Base-by-base conservation (phyloP, 306 rosid genomes). In the Hippophae gyantsensis region DNA sequence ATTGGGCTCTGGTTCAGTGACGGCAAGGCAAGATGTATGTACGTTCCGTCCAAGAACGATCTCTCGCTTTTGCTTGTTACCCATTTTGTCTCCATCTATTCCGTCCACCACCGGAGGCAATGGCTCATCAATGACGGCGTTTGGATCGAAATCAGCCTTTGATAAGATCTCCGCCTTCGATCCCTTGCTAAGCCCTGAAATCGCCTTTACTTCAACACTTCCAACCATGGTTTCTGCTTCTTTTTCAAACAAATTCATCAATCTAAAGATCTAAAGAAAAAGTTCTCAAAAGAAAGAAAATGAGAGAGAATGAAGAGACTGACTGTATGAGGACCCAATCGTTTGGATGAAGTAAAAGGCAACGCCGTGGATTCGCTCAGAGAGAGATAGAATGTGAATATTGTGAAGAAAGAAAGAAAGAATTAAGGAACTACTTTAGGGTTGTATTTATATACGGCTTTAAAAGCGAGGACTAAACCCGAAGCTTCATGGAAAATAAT, bases 1-100 rank as follows among this genome's bases (percentile, higher is more conserved):
- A 62, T 89, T 77, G 44, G 69, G 73, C 6, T 85, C 90, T 0
- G 96, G 96, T 74, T 89, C 96, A 1, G 83, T 79, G 18, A 89
- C 70, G 61, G 83, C 82, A 5, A 81, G 78, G 83, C 84, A 71
- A 23, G 64, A 25, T 63, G 94, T 83, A 44, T 85, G 90, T 54
- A 83, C 83, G 62, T 85, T 79, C 71, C 79, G 74, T 11, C 94
- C 94, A 10, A 85, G 80, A 5, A 79, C 85, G 52, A 89, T 89
- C 69, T 75, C 84, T 41, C 81, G 67, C 71, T 32, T 78, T 43
- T 65, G 58, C 44, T n/a, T 14, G 18, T 27, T 8, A 1, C 54
- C 73, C 0, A 73, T 72, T 47, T 5, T 69, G 8, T 43, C 64
- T 2, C 9, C 56, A 6, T 48, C 69, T 4, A 10, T 27, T 5